Conservation (phyloP, 1,139 yeast genomes). For the Saccharomyces pastorianus region DNA sequence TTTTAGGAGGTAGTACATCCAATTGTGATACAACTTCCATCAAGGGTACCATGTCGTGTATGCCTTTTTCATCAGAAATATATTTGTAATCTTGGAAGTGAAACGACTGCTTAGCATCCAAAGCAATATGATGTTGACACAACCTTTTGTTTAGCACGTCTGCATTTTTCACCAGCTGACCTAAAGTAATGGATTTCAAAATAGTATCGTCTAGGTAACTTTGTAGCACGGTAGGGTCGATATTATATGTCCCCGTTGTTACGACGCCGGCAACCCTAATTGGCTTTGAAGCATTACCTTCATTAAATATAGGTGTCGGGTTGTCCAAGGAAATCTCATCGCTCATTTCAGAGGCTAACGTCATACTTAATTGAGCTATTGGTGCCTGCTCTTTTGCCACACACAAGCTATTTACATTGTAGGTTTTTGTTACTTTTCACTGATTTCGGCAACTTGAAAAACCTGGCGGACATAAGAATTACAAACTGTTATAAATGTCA, state of each 20-base stretch:
- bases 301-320: neutral
- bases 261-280: slow-evolving; percentile 21
- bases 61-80: neutral
- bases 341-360: neutral
- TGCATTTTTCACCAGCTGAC: slow-evolving; percentile 22
- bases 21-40: slow-evolving; percentile 50
- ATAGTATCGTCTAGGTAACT: slow-evolving; percentile 27
- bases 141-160: slow-evolving; percentile 24
- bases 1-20: slow-evolving; percentile 51
- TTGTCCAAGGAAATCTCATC: neutral
- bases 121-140: slow-evolving; percentile 23
- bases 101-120: slow-evolving; percentile 16
- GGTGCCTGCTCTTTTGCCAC: neutral
- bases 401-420: neutral
- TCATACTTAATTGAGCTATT: neutral
- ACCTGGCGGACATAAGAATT: neutral
- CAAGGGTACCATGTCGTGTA: slow-evolving; percentile 8
- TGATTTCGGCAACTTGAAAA: neutral
- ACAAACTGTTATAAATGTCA: neutral
- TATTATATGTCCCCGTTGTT: slow-evolving; percentile 15
- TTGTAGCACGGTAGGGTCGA: slow-evolving; percentile 20
- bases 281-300: slow-evolving; percentile 11
- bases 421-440: neutral
- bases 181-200: slow-evolving; percentile 21
- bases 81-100: neutral